Evolutionary conservation across 106 monocot species (phyloP), one percentile per base, ranked within the genome.

Genomic region (Posidonia australis): DNA sequence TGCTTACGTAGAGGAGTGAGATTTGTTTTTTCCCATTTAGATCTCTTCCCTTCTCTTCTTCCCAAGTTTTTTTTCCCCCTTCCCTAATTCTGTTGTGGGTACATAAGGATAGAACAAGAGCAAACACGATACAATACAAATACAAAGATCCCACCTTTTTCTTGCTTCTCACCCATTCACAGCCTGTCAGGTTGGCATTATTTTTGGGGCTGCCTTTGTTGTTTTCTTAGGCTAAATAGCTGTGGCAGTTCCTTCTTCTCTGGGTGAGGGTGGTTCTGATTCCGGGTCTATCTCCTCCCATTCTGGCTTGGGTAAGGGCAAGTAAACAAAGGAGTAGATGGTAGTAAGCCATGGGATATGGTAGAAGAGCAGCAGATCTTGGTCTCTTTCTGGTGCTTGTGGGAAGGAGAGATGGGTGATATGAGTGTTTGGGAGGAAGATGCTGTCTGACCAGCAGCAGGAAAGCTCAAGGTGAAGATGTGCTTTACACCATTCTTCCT

Each of bases 1-100:
- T 20, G 74, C 66, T 74, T 77, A 67, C 74, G 67, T 77, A 28
- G 63, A 75, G 47, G 67, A 74, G 45, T 46, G 46, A 65, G 63
- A 72, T 76, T 63, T 82, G 49, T 55, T 9, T 55, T 70, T 57
- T 43, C 46, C 18, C 25, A 13, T 53, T 53, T 32, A 3, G 20
- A n/a, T n/a, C 19, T 36, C 7, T 36, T 36, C 36, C 36, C 36
- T 36, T 25, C 54, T 55, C 54, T 24, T 49, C 23, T 19, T 55
- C 11, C 54, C 54, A 55, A 23, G 18, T 25, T 55, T 20, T 25
- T 25, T 1, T 24, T 25, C 24, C 21, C 9, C 9, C 5, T 20
- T 13, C 24, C 21, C 21, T 25, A 19, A 11, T 25, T 55, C 4
- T 5, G 54, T 55, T 55, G 20, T 25, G 20, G 19, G 19, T 19